These are phyloP conservation scores for Pestalotiopsis sp. DNA, from an alignment of 2,329 filamentous ascomycete species.

Conservation along the genomic window DNA sequence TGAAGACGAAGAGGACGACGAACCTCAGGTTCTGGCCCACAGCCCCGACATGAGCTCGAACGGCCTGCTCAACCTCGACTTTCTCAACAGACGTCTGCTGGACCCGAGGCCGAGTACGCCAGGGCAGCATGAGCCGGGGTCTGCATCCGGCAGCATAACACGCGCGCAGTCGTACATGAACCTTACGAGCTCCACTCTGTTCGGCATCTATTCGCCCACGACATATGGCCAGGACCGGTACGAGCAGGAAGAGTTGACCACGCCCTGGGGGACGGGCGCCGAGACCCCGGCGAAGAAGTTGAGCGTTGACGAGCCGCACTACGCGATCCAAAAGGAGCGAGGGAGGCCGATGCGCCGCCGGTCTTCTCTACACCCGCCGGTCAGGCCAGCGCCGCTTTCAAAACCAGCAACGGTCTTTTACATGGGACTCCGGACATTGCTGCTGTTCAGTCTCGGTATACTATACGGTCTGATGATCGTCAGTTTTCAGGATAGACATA, in stretches of 20 bases:
- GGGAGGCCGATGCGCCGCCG: slow-evolving; percentile 37
- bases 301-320: slow-evolving; percentile 33
- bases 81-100: slow-evolving; percentile 37
- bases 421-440: slow-evolving; percentile 56
- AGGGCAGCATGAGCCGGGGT: slow-evolving; percentile 27
- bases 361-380: slow-evolving; percentile 35
- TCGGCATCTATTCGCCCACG: slow-evolving; percentile 83
- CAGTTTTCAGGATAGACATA: slow-evolving; percentile 73
- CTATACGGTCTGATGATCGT: slow-evolving; percentile 83
- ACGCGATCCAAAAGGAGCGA: slow-evolving; percentile 30
- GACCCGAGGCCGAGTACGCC: slow-evolving; percentile 24
- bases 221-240: slow-evolving; percentile 54
- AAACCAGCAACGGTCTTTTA: slow-evolving; percentile 45
- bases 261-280: slow-evolving; percentile 79
- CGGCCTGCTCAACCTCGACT: slow-evolving; percentile 41
- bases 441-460: slow-evolving; percentile 80
- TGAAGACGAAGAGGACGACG: slow-evolving; percentile 37
- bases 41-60: slow-evolving; percentile 55
- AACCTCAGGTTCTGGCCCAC: slow-evolving; percentile 25
- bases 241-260: slow-evolving; percentile 59
- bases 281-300: slow-evolving; percentile 63
- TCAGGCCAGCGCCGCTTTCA: slow-evolving; percentile 30
- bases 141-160: slow-evolving; percentile 50
- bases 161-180: slow-evolving; percentile 82
- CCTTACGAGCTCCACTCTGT: slow-evolving; percentile 85